These are phyloP conservation scores for Crithidia expoeki DNA, from an alignment of 208 protist genomes.

Conservation along the genomic window DNA sequence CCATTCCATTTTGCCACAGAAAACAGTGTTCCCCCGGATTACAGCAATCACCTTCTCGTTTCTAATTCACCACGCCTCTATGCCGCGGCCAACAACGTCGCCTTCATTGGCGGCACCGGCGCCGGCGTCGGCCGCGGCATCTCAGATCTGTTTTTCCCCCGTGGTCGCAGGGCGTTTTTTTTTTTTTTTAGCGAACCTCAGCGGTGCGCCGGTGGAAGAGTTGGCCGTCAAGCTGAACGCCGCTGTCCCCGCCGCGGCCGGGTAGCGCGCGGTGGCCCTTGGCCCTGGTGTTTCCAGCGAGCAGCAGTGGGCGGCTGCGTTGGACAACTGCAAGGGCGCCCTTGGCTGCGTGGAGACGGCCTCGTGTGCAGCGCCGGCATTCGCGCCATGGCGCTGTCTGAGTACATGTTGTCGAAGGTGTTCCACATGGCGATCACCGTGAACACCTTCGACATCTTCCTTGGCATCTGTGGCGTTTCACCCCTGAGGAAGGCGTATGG, in stretches of 20 bases:
- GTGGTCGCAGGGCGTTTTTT: neutral
- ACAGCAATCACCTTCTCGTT: too few relatives aligned
- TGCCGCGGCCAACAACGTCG: neutral
- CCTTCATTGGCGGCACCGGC: neutral
- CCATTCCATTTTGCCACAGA: too few relatives aligned
- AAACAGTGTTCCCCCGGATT: too few relatives aligned
- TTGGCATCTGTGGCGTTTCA: neutral
- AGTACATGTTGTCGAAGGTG: neutral
- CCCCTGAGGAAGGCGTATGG: slow-evolving; percentile 7
- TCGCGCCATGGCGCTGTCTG: neutral
- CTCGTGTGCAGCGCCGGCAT: slow-evolving; percentile 10
- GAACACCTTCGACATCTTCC: neutral
- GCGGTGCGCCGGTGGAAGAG: neutral
- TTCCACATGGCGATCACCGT: neutral
- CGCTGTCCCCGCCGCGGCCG: neutral
- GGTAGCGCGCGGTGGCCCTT: neutral
- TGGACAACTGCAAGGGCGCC: neutral
- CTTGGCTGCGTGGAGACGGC: slow-evolving; percentile 4
- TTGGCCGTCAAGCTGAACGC: slow-evolving; percentile 2
- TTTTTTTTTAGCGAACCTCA: neutral
- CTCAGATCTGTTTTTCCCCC: neutral
- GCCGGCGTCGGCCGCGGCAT: slow-evolving; percentile 12
- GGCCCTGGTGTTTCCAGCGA: neutral
- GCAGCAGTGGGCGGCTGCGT: neutral
- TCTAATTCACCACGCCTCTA: neutral